Percentiles rank a stretch among this genome's conserved stretches.
phyloP scores from a whole-genome alignment of 1,284 basidiomycete genomes.

The Pterulicium gracile region DNA sequence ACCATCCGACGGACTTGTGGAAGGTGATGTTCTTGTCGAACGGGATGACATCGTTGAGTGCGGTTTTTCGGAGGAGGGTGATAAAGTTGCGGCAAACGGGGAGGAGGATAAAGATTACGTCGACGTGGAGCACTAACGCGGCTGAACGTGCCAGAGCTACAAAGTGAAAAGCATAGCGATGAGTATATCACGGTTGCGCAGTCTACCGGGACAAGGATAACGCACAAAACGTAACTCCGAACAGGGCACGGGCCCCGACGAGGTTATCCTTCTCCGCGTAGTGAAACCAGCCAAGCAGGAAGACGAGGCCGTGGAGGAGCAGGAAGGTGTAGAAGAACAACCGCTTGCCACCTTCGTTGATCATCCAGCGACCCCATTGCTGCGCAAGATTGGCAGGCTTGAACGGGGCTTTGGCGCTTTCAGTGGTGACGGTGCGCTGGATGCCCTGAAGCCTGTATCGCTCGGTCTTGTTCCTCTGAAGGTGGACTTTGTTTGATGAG shows the following conservation, averaged over 20 bases:
- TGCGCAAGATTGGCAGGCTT: constrained; percentile 28
- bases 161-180: constrained; percentile 5
- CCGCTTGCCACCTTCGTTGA: constrained; percentile 75
- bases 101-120: constrained; percentile 83
- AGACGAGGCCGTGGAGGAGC: constrained; percentile 66
- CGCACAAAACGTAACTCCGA: constrained; percentile 71
- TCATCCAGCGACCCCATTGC: constrained; percentile 70
- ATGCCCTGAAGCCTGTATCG: constrained; percentile 68
- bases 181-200: not conserved
- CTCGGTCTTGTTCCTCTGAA: constrained; percentile 75
- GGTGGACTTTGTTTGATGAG: constrained; percentile 25
- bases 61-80: constrained; percentile 71
- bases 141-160: constrained; percentile 73
- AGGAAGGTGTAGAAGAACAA: constrained; percentile 73
- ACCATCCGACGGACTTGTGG: constrained; percentile 83
- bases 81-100: constrained; percentile 89
- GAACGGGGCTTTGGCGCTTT: constrained; percentile 19
- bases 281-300: constrained; percentile 63
- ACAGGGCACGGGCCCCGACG: constrained; percentile 48
- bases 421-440: constrained; percentile 39
- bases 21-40: constrained; percentile 85
- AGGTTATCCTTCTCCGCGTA: constrained; percentile 72
- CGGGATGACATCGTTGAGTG: constrained; percentile 77
- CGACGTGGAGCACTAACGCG: constrained; percentile 78
- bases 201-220: constrained; percentile 11